These are phyloP conservation scores for Citrus sp. DNA, from an alignment of 345 rosid genomes.

Conservation along the genomic window DNA sequence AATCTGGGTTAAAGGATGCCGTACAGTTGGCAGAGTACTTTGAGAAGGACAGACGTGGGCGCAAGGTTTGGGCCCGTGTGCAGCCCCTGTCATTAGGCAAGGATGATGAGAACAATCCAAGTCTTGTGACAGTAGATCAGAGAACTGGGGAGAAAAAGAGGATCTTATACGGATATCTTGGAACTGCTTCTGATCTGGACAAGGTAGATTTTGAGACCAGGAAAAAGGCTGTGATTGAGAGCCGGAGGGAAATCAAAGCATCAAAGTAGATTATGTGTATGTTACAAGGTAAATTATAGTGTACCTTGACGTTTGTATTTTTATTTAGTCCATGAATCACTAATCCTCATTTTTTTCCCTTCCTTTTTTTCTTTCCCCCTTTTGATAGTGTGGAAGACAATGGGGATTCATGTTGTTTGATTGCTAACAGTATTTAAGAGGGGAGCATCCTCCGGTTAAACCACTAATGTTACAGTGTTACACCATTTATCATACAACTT, in stretches of 20 bases:
- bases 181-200: constrained; percentile 64
- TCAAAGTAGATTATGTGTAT: constrained; percentile 30
- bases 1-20: constrained; percentile 75
- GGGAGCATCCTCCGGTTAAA: neutral
- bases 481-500: neutral
- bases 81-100: constrained; percentile 55
- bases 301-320: neutral
- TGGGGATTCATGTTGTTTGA: constrained; percentile 5
- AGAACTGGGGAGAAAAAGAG: constrained; percentile 72
- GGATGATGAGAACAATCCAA: constrained; percentile 74
- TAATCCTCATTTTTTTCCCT: neutral
- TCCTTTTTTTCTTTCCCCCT: neutral
- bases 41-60: constrained; percentile 77
- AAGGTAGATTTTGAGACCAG: constrained; percentile 78
- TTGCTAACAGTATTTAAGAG: neutral
- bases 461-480: neutral
- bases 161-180: constrained; percentile 82
- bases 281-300: constrained; percentile 27
- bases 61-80: constrained; percentile 65
- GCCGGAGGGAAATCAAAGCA: constrained; percentile 53
- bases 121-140: constrained; percentile 64
- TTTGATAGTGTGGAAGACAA: constrained; percentile 12
- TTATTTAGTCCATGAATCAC: constrained; percentile 5
- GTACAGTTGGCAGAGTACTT: constrained; percentile 68
- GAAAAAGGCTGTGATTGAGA: constrained; percentile 72